Evolutionary conservation across 768 basidiomycete species (phyloP), one percentile per base, ranked within the genome.

Genomic region (Roridomyces roridus): DNA sequence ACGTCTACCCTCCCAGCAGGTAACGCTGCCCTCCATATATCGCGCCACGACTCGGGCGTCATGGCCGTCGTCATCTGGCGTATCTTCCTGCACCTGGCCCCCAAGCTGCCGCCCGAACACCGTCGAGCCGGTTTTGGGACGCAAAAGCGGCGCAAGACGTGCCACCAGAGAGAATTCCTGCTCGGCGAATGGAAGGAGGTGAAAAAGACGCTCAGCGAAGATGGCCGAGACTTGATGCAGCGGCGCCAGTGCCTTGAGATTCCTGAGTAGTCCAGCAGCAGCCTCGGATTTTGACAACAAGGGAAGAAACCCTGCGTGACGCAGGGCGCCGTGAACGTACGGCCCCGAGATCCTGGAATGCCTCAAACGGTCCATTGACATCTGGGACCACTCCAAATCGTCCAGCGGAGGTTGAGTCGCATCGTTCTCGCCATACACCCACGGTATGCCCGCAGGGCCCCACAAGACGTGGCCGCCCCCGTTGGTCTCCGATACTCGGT

Each of bases 151-250:
- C 26, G 48, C 48, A 4, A 50, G 39, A 25, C 48, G 48, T 26
- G 37, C 39, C 5, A 26, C 25, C 18, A 50, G 48, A 12, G 37
- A n/a, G n/a, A n/a, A 36, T 5, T 26, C 26, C n/a, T 50, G 48
- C 39, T 40, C 15, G n/a, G 6, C 48, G 24, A 40, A 40, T 5
- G 48, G 18, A 10, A 50, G 18, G 28, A 50, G 48, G 18, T 41
- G 24, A 28, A 50, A 50, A 26, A 50, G 48, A 4, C 37, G 48
- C n/a, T 40, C 48, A 15, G 48, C 48, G 48, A 50, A 50, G 39
- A 50, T 29, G 37, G 39, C 48, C 12, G 48, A 40, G 3, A 40
- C 39, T 24, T 14, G 17, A 4, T 41, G 48, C 37, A 50, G 26
- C 37, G 48, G 37, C 25, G 25, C 17, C 37, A 47, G 35, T 23